These are phyloP conservation scores for Poterioochromonas sp. DNA, from an alignment of 352 stramenopile species.

Conservation along the genomic window DNA sequence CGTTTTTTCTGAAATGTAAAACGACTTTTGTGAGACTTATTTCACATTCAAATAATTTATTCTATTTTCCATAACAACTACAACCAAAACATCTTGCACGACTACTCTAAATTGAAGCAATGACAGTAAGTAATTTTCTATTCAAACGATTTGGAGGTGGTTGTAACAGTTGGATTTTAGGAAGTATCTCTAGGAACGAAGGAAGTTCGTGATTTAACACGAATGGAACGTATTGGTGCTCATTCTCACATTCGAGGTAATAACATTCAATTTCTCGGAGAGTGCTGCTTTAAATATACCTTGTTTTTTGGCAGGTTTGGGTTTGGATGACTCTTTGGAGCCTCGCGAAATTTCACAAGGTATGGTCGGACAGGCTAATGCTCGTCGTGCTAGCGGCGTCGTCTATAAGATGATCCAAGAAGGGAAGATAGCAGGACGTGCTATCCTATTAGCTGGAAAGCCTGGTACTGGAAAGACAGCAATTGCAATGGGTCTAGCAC, in stretches of 20 bases:
- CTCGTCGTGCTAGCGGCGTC: constrained; percentile 77
- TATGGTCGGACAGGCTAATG: constrained; percentile 90
- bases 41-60: too few relatives aligned
- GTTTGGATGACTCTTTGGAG: constrained; percentile 92
- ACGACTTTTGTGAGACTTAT: too few relatives aligned
- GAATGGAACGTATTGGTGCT: constrained; percentile 94
- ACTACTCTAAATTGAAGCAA: too few relatives aligned
- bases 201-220: constrained; percentile 90
- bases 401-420: constrained; percentile 97
- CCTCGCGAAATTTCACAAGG: constrained; percentile 79
- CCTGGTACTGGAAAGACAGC: constrained; percentile 93
- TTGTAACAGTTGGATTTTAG: background rate
- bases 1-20: too few relatives aligned
- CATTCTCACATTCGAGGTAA: constrained; percentile 90
- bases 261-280: constrained; percentile 65
- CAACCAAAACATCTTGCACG: too few relatives aligned
- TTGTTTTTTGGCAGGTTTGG: constrained; percentile 62
- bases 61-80: too few relatives aligned
- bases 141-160: background rate
- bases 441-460: constrained; percentile 88
- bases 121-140: too few relatives aligned
- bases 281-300: constrained; percentile 77
- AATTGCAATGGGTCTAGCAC: constrained; percentile 85
- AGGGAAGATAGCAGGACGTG: constrained; percentile 90
- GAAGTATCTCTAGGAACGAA: background rate